Base-by-base conservation (phyloP, 768 basidiomycete species). In the Hydnomerulius pinastri region DNA sequence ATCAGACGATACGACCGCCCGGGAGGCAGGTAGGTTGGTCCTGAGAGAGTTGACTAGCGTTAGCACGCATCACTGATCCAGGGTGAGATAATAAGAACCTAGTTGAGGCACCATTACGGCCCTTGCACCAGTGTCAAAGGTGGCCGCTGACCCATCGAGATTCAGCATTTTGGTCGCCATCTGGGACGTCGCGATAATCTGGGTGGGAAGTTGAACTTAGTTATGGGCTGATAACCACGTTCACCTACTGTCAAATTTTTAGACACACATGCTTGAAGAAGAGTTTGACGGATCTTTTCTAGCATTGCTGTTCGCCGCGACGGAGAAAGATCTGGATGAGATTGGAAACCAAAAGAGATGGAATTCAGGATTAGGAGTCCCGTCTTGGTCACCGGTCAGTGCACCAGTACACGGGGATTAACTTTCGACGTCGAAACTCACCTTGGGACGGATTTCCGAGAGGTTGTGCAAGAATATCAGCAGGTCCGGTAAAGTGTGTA, bases 91-190 rank as follows among this genome's bases (percentile, higher is more conserved):
- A 29, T 38, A 61, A 48, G 50, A 61, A 85, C 88, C 81, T 56
- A 87, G 77, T 50, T 79, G 79, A 37, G 88, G 87, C 32, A 81
- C 71, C 77, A 91, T 78, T 37, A 87, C 65, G 9, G 82, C 86
- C 53, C 70, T 78, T 13, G 77, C 75, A 25, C 86, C 79, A 36
- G 81, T 79, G 53, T 87, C 83, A 58, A 85, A 89, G 35, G 68
- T 85, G 36, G 82, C 85, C n/a, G 75, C 55, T 15, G 80, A 72
- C 44, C 88, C 88, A 56, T 89, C 84, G 2, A 76, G 69, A 50
- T 80, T 78, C 28, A 87, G 64, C 56, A 87, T 69, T 61, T 85
- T 90, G 0, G 84, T 89, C 12, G 84, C 76, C 55, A 90, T 71
- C 62, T 90, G 87, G 20, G 82, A 83, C 2, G 86, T 87, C 28